Evolutionary conservation across 495 filamentous ascomycete species (phyloP).

Genomic region (Thermothielavioides terrestris): DNA sequence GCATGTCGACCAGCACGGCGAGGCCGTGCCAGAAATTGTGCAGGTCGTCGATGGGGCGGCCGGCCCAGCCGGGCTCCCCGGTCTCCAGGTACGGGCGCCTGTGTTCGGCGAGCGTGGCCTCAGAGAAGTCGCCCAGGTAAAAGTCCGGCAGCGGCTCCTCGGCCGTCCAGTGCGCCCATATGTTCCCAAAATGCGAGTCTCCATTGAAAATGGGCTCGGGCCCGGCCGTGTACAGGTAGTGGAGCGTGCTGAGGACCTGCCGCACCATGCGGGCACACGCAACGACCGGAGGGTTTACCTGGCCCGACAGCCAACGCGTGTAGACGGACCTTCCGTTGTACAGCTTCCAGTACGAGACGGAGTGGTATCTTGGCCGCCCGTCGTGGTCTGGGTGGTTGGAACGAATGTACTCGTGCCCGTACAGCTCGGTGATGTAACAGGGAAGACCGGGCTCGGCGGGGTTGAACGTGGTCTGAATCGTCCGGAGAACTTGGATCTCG

Average conservation of each 20-base stretch:
- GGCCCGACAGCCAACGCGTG: neutral
- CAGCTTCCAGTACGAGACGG: slow-evolving; percentile 5
- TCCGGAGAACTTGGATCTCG: neutral
- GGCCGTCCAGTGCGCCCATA: neutral
- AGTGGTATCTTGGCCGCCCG: neutral
- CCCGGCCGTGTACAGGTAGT: slow-evolving; percentile 4
- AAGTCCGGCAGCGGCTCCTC: neutral
- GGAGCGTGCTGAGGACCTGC: neutral
- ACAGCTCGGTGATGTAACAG: neutral
- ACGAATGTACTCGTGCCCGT: slow-evolving; percentile 2
- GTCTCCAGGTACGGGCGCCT: neutral
- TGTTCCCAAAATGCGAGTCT: neutral
- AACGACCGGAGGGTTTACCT: neutral
- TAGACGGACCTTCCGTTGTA: neutral
- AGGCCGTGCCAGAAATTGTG: neutral
- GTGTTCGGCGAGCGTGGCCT: neutral
- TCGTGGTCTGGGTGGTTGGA: neutral
- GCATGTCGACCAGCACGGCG: neutral
- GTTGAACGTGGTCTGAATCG: neutral
- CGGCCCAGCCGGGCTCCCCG: neutral
- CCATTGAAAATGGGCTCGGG: neutral
- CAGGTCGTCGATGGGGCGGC: neutral
- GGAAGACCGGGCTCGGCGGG: neutral
- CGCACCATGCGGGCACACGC: neutral
- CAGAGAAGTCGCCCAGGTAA: slow-evolving; percentile 2